Evolutionary conservation across 768 basidiomycete genomes (phyloP).

Genomic region (Amanita subjunquillea): DNA sequence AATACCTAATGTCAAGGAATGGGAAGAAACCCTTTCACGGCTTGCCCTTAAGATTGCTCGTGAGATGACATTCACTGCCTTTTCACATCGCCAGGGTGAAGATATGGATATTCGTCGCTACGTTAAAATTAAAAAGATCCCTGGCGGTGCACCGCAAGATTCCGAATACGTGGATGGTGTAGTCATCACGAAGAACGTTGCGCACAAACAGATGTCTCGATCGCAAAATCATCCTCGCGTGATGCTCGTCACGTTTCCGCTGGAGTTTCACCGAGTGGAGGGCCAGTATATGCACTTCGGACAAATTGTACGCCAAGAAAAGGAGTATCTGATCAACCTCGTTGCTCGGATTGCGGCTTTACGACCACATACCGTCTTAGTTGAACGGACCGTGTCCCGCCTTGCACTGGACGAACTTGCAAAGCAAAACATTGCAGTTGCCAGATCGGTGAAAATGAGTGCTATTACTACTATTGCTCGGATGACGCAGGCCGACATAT

Average conservation of each 20-base stretch:
- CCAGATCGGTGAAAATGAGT: conserved; percentile 78
- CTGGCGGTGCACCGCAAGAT: conserved; percentile 84
- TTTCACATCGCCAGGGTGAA: conserved; percentile 70
- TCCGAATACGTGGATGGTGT: conserved; percentile 96
- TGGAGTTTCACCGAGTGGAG: conserved; percentile 88
- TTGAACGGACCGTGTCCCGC: conserved; percentile 85
- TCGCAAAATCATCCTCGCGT: conserved; percentile 78
- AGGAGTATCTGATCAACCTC: conserved; percentile 83
- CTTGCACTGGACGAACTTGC: conserved; percentile 83
- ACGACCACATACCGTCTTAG: conserved; percentile 86
- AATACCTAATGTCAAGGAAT: conserved; percentile 76
- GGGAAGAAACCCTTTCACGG: conserved; percentile 78
- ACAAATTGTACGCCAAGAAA: conserved; percentile 85
- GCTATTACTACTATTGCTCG: conserved; percentile 84
- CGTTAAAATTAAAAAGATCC: conserved; percentile 98
- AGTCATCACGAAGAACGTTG: conserved; percentile 96
- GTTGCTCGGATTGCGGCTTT: conserved; percentile 84
- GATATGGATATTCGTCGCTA: conserved; percentile 93
- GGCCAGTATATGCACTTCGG: conserved; percentile 91
- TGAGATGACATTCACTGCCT: conserved; percentile 67
- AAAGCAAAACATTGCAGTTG: conserved; percentile 81
- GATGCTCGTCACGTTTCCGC: conserved; percentile 92
- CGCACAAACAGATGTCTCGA: conserved; percentile 90
- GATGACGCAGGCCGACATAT: conserved; percentile 90
- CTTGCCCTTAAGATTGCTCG: conserved; percentile 81